These are phyloP conservation scores for Metschnikowia aberdeeniae DNA, from an alignment of 805 yeast species.

Conservation along the genomic window DNA sequence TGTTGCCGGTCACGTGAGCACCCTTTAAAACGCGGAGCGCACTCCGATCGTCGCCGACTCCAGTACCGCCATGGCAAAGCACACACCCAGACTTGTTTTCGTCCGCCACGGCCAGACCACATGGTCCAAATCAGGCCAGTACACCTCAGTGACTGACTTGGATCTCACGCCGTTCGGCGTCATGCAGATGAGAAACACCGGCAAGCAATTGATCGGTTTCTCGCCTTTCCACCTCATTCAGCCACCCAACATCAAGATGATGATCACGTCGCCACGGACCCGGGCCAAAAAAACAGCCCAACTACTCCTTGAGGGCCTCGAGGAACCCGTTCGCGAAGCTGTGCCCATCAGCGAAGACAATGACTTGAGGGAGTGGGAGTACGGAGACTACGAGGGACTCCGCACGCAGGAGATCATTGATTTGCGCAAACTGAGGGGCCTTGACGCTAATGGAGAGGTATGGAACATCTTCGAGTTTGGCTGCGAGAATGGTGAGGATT, in stretches of 20 bases:
- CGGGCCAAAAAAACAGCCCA: constrained; percentile 77
- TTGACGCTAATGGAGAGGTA: constrained; percentile 34
- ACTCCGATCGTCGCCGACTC: background rate
- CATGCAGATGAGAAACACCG: constrained; percentile 70
- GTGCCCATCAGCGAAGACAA: constrained; percentile 50
- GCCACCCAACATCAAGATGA: constrained; percentile 56
- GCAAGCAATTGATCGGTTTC: constrained; percentile 59
- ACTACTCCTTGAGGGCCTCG: constrained; percentile 51
- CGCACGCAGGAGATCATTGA: constrained; percentile 62
- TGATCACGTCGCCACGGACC: constrained; percentile 76
- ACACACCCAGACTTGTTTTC: constrained; percentile 63
- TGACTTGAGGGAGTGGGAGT: constrained; percentile 90
- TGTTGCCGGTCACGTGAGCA: constrained; percentile 5
- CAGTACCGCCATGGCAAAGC: constrained; percentile 9
- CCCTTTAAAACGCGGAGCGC: background rate
- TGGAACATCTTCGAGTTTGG: constrained; percentile 94
- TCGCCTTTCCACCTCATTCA: constrained; percentile 53
- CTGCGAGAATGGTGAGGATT: constrained; percentile 83
- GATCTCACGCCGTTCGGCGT: constrained; percentile 76
- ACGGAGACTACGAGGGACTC: constrained; percentile 92
- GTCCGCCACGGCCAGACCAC: constrained; percentile 90
- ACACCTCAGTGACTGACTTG: constrained; percentile 82
- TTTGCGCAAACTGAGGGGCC: constrained; percentile 56
- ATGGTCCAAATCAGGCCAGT: constrained; percentile 93
- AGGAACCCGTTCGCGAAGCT: constrained; percentile 36